phyloP scores from a whole-genome alignment of 805 yeast species.

The Wickerhamiella alocasiicola region DNA sequence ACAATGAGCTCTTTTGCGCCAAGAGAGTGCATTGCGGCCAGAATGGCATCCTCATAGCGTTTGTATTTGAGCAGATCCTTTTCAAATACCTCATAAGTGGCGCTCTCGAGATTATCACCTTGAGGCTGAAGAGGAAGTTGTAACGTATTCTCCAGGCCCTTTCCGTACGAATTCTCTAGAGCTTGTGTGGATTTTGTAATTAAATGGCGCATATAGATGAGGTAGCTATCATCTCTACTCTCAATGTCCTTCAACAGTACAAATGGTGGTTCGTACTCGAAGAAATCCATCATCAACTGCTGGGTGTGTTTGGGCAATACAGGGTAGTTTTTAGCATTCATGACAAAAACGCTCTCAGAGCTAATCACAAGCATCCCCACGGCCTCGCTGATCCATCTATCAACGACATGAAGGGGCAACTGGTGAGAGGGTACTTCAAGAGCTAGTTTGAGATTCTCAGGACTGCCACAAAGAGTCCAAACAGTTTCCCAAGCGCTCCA shows the following conservation, averaged over 20 bases:
- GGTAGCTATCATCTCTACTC: constrained; percentile 30
- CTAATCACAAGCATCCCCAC: constrained; percentile 45
- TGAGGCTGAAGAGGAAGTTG: constrained; percentile 67
- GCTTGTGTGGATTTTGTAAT: constrained; percentile 23
- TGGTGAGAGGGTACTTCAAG: constrained; percentile 56
- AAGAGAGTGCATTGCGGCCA: constrained; percentile 17
- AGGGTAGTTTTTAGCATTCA: constrained; percentile 50
- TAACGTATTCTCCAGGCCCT: constrained; percentile 33
- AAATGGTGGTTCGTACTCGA: constrained; percentile 31
- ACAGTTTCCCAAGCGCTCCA: constrained; percentile 71
- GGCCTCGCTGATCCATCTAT: constrained; percentile 61
- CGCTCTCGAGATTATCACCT: constrained; percentile 40
- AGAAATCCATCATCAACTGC: constrained; percentile 33
- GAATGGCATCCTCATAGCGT: constrained; percentile 52
- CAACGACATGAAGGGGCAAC: constrained; percentile 38
- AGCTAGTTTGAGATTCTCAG: constrained; percentile 51
- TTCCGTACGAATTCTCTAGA: constrained; percentile 27
- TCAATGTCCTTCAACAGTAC: constrained; percentile 37
- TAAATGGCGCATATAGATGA: constrained; percentile 35
- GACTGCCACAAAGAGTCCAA: constrained; percentile 42
- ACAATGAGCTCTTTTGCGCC: constrained; percentile 10
- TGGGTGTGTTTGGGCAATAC: constrained; percentile 52
- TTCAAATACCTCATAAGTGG: constrained; percentile 60
- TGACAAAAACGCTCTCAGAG: constrained; percentile 38
- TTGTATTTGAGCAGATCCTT: constrained; percentile 57